Evolutionary conservation across 805 yeast genomes (phyloP), one percentile per base, ranked within the genome.

Genomic region (Myxozyma geophila): DNA sequence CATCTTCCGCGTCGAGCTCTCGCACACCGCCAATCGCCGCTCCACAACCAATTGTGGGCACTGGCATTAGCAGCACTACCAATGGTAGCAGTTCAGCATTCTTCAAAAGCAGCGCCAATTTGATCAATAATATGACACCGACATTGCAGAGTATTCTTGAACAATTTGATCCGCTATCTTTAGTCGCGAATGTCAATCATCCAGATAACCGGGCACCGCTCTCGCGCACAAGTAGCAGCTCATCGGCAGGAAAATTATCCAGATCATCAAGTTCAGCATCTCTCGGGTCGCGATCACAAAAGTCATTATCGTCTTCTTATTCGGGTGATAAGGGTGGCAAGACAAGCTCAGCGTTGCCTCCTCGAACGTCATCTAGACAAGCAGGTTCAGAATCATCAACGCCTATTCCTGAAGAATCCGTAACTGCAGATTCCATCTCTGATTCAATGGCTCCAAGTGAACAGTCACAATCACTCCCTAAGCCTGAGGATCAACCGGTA

Each of bases 401-500:
- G 13, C 28, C 54, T 35, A 59, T 33, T n/a, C 53, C 33, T 15
- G 52, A 43, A 17, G n/a, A 23, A 3, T 36, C 55, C 17, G 39
- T 17, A n/a, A n/a, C 52, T 35, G 21, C 44, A 41, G 35, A 53
- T 8, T 12, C 48, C 5, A 12, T 13, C 21, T n/a, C 21, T 1
- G 46, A 23, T 35, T 15, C 60, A 19, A 10, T 33, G 36, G 28
- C 19, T 33, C 51, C 33, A 41, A 43, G 19, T 28, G 19, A 13
- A 33, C 59, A 49, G 37, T 51, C 58, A 2, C 40, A 52, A 19
- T 57, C 63, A 8, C 54, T 61, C 15, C 63, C 68, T 43, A 58
- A 67, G 41, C 63, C 63, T 7, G 69, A 63, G 47, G 77, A 23
- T 75, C 79, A 65, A 64, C 67, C 73, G 60, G 74, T 65, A 33